These are phyloP conservation scores for Aspergillus sp. DNA, from an alignment of 2,329 filamentous ascomycete species.

Conservation along the genomic window DNA sequence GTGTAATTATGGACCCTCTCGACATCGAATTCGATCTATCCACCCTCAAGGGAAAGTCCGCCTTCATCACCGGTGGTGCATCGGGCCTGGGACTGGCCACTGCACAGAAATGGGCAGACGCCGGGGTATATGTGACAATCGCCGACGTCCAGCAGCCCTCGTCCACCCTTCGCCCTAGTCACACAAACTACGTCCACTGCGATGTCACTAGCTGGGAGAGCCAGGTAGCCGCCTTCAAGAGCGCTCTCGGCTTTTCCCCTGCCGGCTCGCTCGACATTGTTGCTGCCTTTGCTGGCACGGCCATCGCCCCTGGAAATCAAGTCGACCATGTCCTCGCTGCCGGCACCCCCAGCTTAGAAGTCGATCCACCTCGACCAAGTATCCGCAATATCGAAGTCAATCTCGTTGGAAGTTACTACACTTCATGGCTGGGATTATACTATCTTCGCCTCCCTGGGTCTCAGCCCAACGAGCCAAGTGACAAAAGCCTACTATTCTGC, in stretches of 20 bases:
- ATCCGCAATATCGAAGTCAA: slow-evolving; percentile 1
- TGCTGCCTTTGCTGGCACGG: not conserved
- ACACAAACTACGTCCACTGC: not conserved
- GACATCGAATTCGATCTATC: not conserved
- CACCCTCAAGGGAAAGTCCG: not conserved
- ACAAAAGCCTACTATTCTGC: not conserved
- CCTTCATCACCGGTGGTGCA: slow-evolving; percentile 1
- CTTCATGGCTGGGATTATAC: not conserved
- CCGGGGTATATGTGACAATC: not conserved
- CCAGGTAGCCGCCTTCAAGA: not conserved
- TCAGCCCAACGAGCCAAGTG: not conserved
- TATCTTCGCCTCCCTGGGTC: not conserved
- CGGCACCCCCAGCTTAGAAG: not conserved
- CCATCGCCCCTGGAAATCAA: not conserved
- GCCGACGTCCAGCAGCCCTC: not conserved
- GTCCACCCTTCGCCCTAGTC: not conserved
- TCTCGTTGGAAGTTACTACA: not conserved
- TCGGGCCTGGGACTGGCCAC: not conserved
- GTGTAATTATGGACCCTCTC: not conserved
- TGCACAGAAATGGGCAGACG: not conserved
- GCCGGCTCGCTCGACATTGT: not conserved
- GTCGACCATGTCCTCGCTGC: not conserved
- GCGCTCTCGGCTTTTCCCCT: not conserved
- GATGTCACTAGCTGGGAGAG: not conserved
- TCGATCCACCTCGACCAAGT: not conserved